Evolutionary conservation across 176 grass and related monocot genomes (phyloP).

Genomic region (Poa pratensis): DNA sequence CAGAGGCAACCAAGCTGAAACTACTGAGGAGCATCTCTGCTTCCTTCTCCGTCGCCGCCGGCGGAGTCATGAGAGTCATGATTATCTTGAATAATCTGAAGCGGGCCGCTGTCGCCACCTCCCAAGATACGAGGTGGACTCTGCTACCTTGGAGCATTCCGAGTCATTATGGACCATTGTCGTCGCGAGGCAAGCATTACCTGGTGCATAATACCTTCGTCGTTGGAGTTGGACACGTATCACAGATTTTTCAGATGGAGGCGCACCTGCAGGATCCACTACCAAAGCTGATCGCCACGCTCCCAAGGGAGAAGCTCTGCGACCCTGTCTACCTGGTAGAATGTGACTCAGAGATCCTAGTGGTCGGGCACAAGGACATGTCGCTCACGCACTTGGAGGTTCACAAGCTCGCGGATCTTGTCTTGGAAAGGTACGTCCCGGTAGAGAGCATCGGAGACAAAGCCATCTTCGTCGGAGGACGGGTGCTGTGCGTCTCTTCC

Average conservation of each 20-base stretch:
- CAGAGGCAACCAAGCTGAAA: not conserved
- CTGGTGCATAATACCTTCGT: not conserved
- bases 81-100: not conserved
- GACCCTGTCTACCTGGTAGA: not conserved
- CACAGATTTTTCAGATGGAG: not conserved
- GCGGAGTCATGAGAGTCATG: constrained; percentile 8
- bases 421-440: not conserved
- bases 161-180: not conserved
- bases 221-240: not conserved
- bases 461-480: not conserved
- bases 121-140: constrained; percentile 9
- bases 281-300: constrained; percentile 1
- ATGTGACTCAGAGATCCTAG: constrained; percentile 14
- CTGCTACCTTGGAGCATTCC: not conserved
- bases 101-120: not conserved
- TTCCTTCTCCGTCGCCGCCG: not conserved
- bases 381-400: not conserved
- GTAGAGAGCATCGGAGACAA: not conserved
- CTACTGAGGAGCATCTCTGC: not conserved
- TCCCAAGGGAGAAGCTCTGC: not conserved
- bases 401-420: constrained; percentile 13
- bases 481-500: not conserved
- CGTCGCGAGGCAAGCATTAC: not conserved
- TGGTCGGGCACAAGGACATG: constrained; percentile 5
- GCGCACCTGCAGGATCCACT: constrained; percentile 1